Evolutionary conservation across 2,329 filamentous ascomycete species (phyloP).

Genomic region (Rutstroemia sydowiana): DNA sequence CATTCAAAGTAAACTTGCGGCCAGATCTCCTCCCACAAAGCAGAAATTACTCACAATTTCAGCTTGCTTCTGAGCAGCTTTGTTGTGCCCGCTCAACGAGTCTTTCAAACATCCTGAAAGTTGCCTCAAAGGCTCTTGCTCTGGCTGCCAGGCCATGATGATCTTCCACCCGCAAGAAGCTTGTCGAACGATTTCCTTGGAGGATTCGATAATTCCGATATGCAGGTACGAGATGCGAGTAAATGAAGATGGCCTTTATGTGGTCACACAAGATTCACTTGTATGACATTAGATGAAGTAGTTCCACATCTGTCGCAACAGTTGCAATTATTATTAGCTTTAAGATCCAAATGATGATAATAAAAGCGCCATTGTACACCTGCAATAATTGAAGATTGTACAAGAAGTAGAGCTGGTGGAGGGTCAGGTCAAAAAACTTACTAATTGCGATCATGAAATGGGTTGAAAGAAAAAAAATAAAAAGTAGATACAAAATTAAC

Average conservation of each 20-base stretch:
- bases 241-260: constrained; percentile 16
- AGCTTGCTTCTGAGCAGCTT: constrained; percentile 76
- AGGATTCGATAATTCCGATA: constrained; percentile 21
- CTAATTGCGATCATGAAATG: constrained; percentile 2
- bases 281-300: constrained; percentile 26
- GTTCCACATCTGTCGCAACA: constrained; percentile 23
- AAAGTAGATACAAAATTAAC: not conserved
- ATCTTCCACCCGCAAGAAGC: constrained; percentile 16
- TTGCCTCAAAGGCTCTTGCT: constrained; percentile 80
- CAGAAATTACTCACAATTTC: constrained; percentile 59
- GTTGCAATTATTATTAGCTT: constrained; percentile 14
- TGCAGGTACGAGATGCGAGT: constrained; percentile 24
- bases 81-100: constrained; percentile 80
- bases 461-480: not conserved
- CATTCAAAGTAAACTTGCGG: not conserved
- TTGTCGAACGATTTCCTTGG: constrained; percentile 15
- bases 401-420: not conserved
- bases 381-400: not conserved
- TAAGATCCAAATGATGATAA: not conserved
- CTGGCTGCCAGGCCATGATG: constrained; percentile 86
- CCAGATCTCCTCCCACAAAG: not conserved
- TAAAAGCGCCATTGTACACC: not conserved
- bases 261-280: constrained; percentile 28
- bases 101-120: constrained; percentile 84
- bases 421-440: not conserved